Evolutionary conservation across 352 stramenopile species (phyloP).

Genomic region (Phytophthora fragariaefolia): DNA sequence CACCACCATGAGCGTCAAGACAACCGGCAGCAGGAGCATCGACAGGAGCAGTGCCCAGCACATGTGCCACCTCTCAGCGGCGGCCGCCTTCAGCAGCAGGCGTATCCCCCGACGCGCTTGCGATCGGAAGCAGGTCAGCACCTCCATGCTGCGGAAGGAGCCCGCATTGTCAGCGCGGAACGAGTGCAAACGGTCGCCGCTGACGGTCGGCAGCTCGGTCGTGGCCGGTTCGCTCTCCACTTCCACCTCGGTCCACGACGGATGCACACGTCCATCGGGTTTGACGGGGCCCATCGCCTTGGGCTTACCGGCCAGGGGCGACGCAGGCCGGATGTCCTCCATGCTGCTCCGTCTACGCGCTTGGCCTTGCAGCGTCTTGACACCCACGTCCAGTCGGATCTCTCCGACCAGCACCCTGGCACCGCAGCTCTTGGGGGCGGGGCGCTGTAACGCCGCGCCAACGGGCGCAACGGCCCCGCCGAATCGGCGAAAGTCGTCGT

Average conservation of each 20-base stretch:
- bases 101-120: slow-evolving; percentile 28
- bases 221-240: slow-evolving; percentile 13
- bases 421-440: neutral
- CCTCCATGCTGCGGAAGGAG: slow-evolving; percentile 32
- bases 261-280: slow-evolving; percentile 2
- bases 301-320: slow-evolving; percentile 14
- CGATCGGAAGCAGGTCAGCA: slow-evolving; percentile 35
- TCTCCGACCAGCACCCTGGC: neutral
- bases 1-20: slow-evolving; percentile 28
- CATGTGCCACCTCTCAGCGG: slow-evolving; percentile 32
- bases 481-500: slow-evolving; percentile 20
- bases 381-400: too few relatives aligned
- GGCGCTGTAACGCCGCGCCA: slow-evolving; percentile 4
- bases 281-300: slow-evolving; percentile 5
- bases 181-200: neutral
- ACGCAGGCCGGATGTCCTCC: slow-evolving; percentile 29
- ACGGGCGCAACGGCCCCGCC: slow-evolving; percentile 16
- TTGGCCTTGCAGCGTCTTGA: too few relatives aligned
- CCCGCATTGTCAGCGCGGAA: slow-evolving; percentile 9
- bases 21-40: slow-evolving; percentile 23
- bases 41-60: slow-evolving; percentile 33
- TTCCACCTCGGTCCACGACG: slow-evolving; percentile 4
- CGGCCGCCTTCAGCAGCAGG: slow-evolving; percentile 22
- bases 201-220: neutral
- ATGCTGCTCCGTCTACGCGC: too few relatives aligned